Evolutionary conservation across 2,329 filamentous ascomycete genomes (phyloP).

Genomic region (Aspergillus flavus): DNA sequence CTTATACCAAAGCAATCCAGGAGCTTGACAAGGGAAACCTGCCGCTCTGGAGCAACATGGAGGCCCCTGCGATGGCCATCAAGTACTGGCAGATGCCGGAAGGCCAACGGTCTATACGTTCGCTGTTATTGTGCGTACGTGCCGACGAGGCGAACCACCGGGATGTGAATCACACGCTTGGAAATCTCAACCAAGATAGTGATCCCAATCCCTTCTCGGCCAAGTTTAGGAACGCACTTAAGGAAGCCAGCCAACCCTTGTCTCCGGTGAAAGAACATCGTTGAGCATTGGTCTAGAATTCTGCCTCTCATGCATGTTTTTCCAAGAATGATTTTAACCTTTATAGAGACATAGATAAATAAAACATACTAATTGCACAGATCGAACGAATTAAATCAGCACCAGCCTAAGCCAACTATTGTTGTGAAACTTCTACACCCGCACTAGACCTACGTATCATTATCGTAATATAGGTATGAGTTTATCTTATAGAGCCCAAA

Average conservation of each 20-base stretch:
- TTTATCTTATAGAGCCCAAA: not conserved
- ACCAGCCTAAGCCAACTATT: not conserved
- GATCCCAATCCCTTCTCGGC: slow-evolving; percentile 94
- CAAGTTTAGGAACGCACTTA: slow-evolving; percentile 70
- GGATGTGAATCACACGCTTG: slow-evolving; percentile 93
- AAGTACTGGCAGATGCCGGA: slow-evolving; percentile 95
- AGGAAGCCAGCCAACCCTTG: slow-evolving; percentile 30
- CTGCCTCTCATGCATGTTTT: not conserved
- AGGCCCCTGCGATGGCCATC: slow-evolving; percentile 84
- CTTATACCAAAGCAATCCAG: slow-evolving; percentile 84
- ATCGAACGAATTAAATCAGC: not conserved
- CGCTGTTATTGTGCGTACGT: slow-evolving; percentile 84
- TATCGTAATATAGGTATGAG: rapidly evolving
- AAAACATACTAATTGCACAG: too few relatives aligned
- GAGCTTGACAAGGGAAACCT: slow-evolving; percentile 85
- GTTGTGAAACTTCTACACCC: not conserved
- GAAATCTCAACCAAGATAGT: slow-evolving; percentile 79
- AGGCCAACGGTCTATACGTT: slow-evolving; percentile 76
- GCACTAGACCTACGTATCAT: not conserved
- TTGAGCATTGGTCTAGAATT: not conserved
- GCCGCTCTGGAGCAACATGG: slow-evolving; percentile 76
- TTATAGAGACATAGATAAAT: not conserved
- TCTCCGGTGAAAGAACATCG: not conserved
- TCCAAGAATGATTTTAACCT: not conserved
- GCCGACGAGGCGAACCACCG: slow-evolving; percentile 86